Evolutionary conservation across 352 stramenopile genomes (phyloP).

Genomic region (Phytophthora palmivora): DNA sequence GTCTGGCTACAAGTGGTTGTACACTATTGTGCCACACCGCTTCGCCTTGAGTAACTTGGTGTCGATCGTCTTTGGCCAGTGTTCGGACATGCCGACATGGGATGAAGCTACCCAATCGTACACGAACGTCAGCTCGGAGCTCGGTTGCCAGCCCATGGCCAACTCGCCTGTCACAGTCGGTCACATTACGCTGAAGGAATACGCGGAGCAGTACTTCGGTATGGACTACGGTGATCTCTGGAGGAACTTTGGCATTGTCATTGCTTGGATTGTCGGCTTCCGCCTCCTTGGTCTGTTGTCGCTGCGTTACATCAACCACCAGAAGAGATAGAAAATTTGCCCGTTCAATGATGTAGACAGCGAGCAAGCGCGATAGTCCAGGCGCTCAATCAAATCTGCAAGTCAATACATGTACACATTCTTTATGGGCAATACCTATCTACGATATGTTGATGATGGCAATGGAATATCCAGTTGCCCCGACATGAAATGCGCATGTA

Average conservation of each 20-base stretch:
- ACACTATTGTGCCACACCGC: conserved; percentile 16
- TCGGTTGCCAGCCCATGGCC: conserved; percentile 33
- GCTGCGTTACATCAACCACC: conserved; percentile 51
- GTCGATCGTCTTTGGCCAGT: conserved; percentile 30
- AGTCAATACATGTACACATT: no score
- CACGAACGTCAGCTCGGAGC: conserved; percentile 27
- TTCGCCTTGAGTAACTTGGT: conserved; percentile 31
- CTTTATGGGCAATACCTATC: no score
- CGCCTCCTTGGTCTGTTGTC: conserved; percentile 40
- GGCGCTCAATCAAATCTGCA: no score
- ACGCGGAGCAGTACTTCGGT: conserved; percentile 37
- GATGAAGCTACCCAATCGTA: conserved; percentile 26
- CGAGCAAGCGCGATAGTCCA: no score
- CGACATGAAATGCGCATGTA: no score
- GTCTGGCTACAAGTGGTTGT: conserved; percentile 23
- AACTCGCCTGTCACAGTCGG: conserved; percentile 30
- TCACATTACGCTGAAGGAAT: conserved; percentile 39
- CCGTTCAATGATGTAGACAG: no score
- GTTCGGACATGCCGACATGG: conserved; percentile 21
- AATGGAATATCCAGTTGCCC: no score
- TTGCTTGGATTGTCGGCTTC: conserved; percentile 40
- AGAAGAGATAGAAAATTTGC: conserved; percentile 38
- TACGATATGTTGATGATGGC: no score
- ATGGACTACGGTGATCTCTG: conserved; percentile 26
- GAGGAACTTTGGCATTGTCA: conserved; percentile 32